phyloP scores from a whole-genome alignment of 2,329 filamentous ascomycete genomes.

The Clonostachys rosea region DNA sequence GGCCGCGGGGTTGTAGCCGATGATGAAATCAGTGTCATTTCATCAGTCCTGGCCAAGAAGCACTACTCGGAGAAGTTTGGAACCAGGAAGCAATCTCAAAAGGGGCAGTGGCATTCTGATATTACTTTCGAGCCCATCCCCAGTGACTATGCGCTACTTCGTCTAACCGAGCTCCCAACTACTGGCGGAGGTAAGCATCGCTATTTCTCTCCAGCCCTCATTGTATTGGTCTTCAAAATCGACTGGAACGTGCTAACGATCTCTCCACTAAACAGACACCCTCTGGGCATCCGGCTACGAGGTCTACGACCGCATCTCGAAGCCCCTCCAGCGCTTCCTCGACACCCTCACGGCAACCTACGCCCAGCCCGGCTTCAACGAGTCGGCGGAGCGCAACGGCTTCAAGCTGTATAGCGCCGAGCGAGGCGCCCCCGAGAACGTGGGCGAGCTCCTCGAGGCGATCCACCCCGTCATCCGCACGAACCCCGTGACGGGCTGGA shows the following conservation, averaged over 20 bases:
- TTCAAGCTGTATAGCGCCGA: conserved; percentile 38
- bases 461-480: conserved; percentile 51
- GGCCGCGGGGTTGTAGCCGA: conserved; percentile 47
- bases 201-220: not conserved
- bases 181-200: conserved; percentile 42
- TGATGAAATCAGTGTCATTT: conserved; percentile 60
- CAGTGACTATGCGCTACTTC: conserved; percentile 56
- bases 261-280: conserved; percentile 37
- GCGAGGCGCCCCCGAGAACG: conserved; percentile 45
- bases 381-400: conserved; percentile 35
- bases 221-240: not conserved
- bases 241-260: not conserved
- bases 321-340: conserved; percentile 50
- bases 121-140: conserved; percentile 63
- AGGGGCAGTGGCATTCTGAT: conserved; percentile 54
- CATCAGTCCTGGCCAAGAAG: conserved; percentile 48
- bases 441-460: conserved; percentile 40
- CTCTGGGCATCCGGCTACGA: conserved; percentile 67
- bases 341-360: conserved; percentile 53
- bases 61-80: conserved; percentile 28
- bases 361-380: conserved; percentile 42
- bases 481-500: conserved; percentile 56
- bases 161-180: conserved; percentile 46
- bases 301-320: conserved; percentile 58
- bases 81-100: conserved; percentile 35